Evolutionary conservation across 2,329 filamentous ascomycete genomes (phyloP), one percentile per base, ranked within the genome.

Genomic region (Beauveria sp.): DNA sequence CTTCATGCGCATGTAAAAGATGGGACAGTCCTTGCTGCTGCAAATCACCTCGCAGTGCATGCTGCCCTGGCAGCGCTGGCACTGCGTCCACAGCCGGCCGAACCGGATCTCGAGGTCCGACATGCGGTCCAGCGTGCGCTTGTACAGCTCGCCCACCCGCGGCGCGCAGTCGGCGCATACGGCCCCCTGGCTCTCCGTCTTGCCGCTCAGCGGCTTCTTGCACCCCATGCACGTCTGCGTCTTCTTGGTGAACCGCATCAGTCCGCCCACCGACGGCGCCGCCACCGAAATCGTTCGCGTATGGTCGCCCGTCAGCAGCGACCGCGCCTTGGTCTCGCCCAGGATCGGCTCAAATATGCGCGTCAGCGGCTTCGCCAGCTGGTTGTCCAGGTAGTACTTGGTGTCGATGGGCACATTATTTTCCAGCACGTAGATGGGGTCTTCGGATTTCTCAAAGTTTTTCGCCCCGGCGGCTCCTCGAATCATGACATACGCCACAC

Each of bases 1-100:
- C 82, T 99, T 99, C 95, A 99, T 99, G 5, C 95, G 87, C 95
- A 99, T 99, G 75, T 99, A 99, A 75, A 99, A 99, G 70, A 99
- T 99, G 1, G 95, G 95, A 72, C 95, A 99, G 78, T 99, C 95
- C 73, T 92, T 90, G 73, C 89, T 93, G 65, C 89, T 93, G 79
- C 95, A 99, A 68, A 99, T 98, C 60, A 99, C 96, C 75, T 99
- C 95, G 73, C 91, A 95, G 77, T 99, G 95, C 83, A 99, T 89
- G 78, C 92, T 97, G 60, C 93, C 95, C 78, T 99, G 95, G 74
- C 95, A 99, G 47, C 95, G 83, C 78, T 99, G 95, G 73, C 95
- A 99, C 75, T 99, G 95, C 54, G 95, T 99, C 95, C 95, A 99
- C 57, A 99, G 81, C 56, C 95, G 81, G 6, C 91, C 89, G 72